Base-by-base conservation (phyloP, 306 rosid genomes). In the Glycine soja region DNA sequence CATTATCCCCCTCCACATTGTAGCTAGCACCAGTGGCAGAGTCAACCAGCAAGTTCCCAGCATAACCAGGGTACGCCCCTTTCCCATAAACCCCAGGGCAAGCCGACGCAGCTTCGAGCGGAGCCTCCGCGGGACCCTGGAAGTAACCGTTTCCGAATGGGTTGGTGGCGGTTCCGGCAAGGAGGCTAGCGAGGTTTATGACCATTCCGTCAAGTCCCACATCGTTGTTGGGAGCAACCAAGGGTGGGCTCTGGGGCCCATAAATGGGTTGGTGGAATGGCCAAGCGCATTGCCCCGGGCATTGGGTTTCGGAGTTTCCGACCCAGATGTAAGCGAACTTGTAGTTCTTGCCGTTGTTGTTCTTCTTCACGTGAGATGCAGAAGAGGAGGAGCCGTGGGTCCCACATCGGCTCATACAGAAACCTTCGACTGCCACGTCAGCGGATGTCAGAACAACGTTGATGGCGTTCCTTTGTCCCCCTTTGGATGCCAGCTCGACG, bases 261-360 rank as follows among this genome's bases (percentile, higher is more conserved):
- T 92, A 90, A 8, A 90, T 74, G 0, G 93, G 92, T 51, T 87
- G 93, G 67, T 91, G 93, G 76, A 91, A 91, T 2, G 96, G 93
- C 96, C 97, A 92, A 0, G 97, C 94, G 18, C 97, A 92, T 13
- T 86, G 88, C 0, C 94, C 97, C 0, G 94, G 92, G 71, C 94
- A 92, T 5, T 90, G 97, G 0, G 82, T 87, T 47, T 85, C 94
- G 0, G 97, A 92, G 52, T 92, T 92, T 0, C 97, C 94, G 0
- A 90, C 92, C 97, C 94, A 92, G 5, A 92, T 92, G 88, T 90
- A 90, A 38, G 88, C 76, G 53, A 88, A 90, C 57, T 83, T 92
- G 71, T 71, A 63, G 12, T 13, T 73, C 75, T 86, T 90, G 0
- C 87, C 30, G 2, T 24, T 24, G 30, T 24, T 36, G 40, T 36